Evolutionary conservation across 73 alveolate genomes (phyloP).

Genomic region (Tetrahymena malaccensis): DNA sequence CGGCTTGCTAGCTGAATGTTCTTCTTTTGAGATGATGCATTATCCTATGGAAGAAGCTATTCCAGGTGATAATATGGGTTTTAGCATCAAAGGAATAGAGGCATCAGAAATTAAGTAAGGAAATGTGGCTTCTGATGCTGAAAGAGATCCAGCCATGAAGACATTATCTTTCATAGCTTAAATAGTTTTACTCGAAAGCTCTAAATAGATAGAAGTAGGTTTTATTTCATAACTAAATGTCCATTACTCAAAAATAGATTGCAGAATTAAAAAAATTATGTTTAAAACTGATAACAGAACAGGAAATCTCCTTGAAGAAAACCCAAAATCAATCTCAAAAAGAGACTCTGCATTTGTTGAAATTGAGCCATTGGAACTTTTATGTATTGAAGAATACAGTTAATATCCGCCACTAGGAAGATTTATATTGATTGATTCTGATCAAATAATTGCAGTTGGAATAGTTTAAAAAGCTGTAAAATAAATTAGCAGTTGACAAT

Average conservation of each 20-base stretch:
- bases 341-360: background rate
- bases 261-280: background rate
- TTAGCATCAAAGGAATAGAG: constrained; percentile 42
- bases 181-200: background rate
- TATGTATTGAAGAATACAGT: background rate
- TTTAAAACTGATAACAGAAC: background rate
- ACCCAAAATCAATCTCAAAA: background rate
- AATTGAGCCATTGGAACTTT: background rate
- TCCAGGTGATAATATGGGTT: constrained; percentile 71
- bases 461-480: background rate
- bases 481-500: background rate
- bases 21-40: constrained; percentile 63
- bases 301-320: background rate
- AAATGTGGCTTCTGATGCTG: constrained; percentile 45
- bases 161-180: background rate
- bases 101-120: constrained; percentile 57
- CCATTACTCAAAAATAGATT: background rate
- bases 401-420: constrained; percentile 1
- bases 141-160: constrained; percentile 48
- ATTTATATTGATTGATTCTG: background rate
- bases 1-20: constrained; percentile 49
- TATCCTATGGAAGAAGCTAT: constrained; percentile 49
- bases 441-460: background rate
- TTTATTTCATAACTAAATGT: background rate
- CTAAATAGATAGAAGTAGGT: background rate